Evolutionary conservation across 192 early-diverging fungal species (phyloP).

Genomic region (Coemansia sp.): DNA sequence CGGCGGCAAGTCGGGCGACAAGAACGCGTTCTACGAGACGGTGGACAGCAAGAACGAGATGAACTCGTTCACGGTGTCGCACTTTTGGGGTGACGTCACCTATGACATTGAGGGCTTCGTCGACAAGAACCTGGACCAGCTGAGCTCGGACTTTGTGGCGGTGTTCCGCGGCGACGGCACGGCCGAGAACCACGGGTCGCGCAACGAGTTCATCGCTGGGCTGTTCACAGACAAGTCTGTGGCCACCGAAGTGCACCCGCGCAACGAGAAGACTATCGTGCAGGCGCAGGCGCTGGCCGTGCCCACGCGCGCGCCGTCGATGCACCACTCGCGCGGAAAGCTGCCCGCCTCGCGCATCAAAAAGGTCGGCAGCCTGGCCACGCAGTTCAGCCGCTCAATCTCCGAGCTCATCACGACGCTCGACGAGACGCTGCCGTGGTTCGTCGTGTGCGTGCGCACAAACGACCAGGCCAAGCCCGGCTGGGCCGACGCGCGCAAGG

Average conservation of each 20-base stretch:
- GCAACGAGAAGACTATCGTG: constrained; percentile 69
- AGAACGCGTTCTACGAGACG: constrained; percentile 29
- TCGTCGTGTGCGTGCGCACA: constrained; percentile 76
- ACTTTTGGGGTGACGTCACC: constrained; percentile 72
- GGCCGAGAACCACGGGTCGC: constrained; percentile 59
- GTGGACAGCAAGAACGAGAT: constrained; percentile 53
- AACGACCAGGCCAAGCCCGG: constrained; percentile 67
- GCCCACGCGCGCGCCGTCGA: constrained; percentile 70
- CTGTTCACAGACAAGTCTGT: constrained; percentile 74
- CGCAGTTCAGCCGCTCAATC: constrained; percentile 64
- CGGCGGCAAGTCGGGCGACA: constrained; percentile 32
- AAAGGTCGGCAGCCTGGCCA: constrained; percentile 42
- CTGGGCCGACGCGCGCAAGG: constrained; percentile 68
- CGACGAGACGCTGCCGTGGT: constrained; percentile 78
- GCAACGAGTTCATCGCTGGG: constrained; percentile 74
- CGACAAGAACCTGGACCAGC: constrained; percentile 76
- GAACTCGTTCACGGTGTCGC: constrained; percentile 73
- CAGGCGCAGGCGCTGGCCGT: constrained; percentile 76
- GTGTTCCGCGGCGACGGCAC: constrained; percentile 76
- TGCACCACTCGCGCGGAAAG: constrained; percentile 53
- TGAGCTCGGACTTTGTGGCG: constrained; percentile 81
- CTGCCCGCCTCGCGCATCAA: constrained; percentile 57
- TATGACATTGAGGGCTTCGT: constrained; percentile 84
- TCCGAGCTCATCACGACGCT: constrained; percentile 79
- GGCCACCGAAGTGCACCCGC: constrained; percentile 71